These are phyloP conservation scores for Populus ilicifolia DNA, from an alignment of 345 rosid genomes.

Conservation along the genomic window DNA sequence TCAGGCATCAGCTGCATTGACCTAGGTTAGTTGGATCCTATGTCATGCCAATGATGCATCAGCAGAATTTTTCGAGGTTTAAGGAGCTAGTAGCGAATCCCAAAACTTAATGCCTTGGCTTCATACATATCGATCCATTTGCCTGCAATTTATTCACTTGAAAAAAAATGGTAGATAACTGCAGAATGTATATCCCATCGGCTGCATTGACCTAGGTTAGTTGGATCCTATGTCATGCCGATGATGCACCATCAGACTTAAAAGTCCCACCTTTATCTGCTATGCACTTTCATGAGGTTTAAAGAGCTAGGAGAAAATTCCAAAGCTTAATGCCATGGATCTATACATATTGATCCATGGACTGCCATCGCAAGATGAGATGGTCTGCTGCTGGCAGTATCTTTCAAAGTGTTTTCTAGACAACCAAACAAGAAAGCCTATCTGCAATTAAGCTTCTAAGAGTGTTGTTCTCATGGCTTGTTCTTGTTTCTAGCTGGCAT, in stretches of 20 bases:
- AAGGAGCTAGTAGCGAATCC: not conserved
- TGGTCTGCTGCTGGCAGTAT: not conserved
- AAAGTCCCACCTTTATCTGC: not conserved
- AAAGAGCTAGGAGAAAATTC: not conserved
- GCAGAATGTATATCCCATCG: not conserved
- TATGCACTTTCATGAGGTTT: not conserved
- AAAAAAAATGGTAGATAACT: not conserved
- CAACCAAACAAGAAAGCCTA: not conserved
- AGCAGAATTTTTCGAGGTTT: not conserved
- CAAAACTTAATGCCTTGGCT: not conserved
- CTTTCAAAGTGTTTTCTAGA: not conserved
- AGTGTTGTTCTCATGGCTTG: not conserved
- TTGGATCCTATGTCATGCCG: not conserved
- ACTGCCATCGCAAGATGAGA: not conserved
- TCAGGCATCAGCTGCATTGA: not conserved
- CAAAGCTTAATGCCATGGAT: not conserved
- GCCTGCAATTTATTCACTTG: no score
- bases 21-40: not conserved
- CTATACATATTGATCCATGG: not conserved
- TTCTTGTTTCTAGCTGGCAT: slow-evolving; percentile 56
- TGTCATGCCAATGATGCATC: no score
- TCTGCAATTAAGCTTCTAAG: not conserved
- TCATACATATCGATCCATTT: not conserved
- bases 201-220: not conserved
- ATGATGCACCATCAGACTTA: not conserved